These are phyloP conservation scores for Lentinula aciculospora DNA, from an alignment of 768 basidiomycete species.

Conservation along the genomic window DNA sequence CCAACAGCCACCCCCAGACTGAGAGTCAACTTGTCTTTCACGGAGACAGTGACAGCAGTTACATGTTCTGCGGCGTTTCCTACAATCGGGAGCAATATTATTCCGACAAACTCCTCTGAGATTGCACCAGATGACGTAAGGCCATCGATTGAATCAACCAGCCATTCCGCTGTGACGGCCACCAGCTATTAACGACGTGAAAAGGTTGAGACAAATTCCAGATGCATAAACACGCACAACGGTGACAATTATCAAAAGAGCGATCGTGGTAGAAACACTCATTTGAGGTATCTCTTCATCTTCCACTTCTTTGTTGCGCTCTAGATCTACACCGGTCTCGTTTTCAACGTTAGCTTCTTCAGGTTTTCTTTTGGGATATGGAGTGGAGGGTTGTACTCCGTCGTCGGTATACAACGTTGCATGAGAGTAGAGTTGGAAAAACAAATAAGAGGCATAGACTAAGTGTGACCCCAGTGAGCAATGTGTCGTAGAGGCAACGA, in stretches of 20 bases:
- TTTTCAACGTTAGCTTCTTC: not conserved
- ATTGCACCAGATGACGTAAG: slow-evolving; percentile 54
- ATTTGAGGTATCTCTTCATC: slow-evolving; percentile 48
- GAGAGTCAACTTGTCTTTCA: slow-evolving; percentile 84
- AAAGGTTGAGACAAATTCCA: not conserved
- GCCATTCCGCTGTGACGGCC: slow-evolving; percentile 59
- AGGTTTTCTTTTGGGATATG: slow-evolving; percentile 20
- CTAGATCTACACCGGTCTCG: not conserved
- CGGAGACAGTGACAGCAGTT: slow-evolving; percentile 87
- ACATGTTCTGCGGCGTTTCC: slow-evolving; percentile 89
- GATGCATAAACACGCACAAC: slow-evolving; percentile 41
- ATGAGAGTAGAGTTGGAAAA: slow-evolving; percentile 78
- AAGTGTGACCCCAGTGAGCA: slow-evolving; percentile 24
- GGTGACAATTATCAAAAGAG: slow-evolving; percentile 53
- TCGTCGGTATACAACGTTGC: slow-evolving; percentile 59
- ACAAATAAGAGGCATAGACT: slow-evolving; percentile 75
- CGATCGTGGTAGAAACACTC: slow-evolving; percentile 47
- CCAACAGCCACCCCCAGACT: slow-evolving; percentile 89
- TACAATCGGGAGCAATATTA: slow-evolving; percentile 85
- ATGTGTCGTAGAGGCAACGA: slow-evolving; percentile 54
- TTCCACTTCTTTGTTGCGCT: slow-evolving; percentile 29
- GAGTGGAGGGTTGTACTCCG: slow-evolving; percentile 24
- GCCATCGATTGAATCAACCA: slow-evolving; percentile 81
- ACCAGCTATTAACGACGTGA: slow-evolving; percentile 39
- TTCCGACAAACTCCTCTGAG: slow-evolving; percentile 76